A percentile compares a stretch with the other conserved stretches of the same genome.
Conservation (phyloP, 768 basidiomycete species). For the Suillus paluster region DNA sequence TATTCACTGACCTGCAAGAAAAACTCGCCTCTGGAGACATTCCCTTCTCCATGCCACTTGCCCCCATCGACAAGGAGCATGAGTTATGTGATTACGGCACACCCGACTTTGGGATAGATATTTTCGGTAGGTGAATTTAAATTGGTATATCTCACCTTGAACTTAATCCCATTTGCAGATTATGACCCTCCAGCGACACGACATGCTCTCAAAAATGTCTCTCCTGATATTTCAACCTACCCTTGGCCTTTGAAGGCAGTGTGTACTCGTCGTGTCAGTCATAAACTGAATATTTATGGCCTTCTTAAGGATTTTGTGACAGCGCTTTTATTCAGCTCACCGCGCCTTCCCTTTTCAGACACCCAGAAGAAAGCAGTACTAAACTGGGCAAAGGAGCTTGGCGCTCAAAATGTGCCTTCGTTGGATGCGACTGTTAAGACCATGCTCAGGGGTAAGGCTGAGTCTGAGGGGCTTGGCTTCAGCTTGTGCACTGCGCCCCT, state of each 20-base stretch:
- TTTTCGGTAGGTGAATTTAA: background rate
- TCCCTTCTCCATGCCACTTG: background rate
- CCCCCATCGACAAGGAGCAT: background rate
- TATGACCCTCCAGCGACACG: background rate
- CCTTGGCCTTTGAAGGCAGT: background rate
- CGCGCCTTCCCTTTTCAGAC: constrained; percentile 31
- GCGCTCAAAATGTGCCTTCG: constrained; percentile 28
- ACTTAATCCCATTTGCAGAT: background rate
- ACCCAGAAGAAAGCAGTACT: constrained; percentile 32
- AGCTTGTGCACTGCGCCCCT: too few species aligned
- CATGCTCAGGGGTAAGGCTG: too few species aligned
- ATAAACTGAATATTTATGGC: background rate
- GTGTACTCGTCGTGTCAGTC: background rate
- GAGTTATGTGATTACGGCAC: background rate
- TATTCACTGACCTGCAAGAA: background rate
- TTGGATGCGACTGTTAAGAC: too few species aligned
- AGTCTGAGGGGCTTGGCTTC: too few species aligned
- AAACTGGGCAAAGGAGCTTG: constrained; percentile 28
- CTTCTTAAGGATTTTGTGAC: constrained; percentile 20
- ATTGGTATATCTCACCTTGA: background rate
- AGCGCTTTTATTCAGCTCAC: constrained; percentile 32
- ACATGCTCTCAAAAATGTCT: background rate
- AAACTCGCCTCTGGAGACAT: background rate
- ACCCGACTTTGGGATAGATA: background rate
- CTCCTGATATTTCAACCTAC: background rate